Evolutionary conservation across 805 yeast genomes (phyloP), one percentile per base, ranked within the genome.

Genomic region (Lipomyces mesembrius): DNA sequence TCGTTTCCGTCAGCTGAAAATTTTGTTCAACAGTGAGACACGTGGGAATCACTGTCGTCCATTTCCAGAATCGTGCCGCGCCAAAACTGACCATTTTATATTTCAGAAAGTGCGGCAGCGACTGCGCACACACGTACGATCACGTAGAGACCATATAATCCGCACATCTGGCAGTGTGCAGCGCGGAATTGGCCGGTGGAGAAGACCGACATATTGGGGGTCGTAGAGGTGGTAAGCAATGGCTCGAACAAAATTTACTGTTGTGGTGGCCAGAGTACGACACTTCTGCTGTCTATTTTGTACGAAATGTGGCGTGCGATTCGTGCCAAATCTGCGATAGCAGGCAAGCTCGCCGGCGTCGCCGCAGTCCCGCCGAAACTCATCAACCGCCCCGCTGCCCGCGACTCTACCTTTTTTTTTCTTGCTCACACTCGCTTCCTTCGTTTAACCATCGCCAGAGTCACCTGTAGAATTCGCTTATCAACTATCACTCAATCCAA

Each of bases 381-480:
- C 37, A 37, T 37, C 39, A 14, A 11, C 22, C 11, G 17, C 46
- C 59, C 11, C 59, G 46, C 14, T n/a, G 43, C 14, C 59, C 46
- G 58, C 57, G 11, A 32, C 34, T 29, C 60, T 6, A 32, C 25
- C 20, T 54, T 59, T 63, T 63, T 63, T 63, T 59, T 56, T 39
- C 54, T 59, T 49, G 17, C 54, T 22, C 61, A 34, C 60, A 22
- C 54, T 46, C 61, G 34, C 59, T 54, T 52, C 51, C 52, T 55
- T 34, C 59, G 25, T 56, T 25, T 58, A 25, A 20, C 57, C 54
- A 46, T 14, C 51, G 7, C 25, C 60, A 14, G 20, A 25, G 34
- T 43, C 60, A 20, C 2, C 49, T 17, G 20, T 43, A 11, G 49
- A 37, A 12, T 37, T 43, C 11, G 49, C 22, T n/a, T 12, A 8